Conservation (phyloP, 495 filamentous ascomycete species). For the Daldinia caldariorum region DNA sequence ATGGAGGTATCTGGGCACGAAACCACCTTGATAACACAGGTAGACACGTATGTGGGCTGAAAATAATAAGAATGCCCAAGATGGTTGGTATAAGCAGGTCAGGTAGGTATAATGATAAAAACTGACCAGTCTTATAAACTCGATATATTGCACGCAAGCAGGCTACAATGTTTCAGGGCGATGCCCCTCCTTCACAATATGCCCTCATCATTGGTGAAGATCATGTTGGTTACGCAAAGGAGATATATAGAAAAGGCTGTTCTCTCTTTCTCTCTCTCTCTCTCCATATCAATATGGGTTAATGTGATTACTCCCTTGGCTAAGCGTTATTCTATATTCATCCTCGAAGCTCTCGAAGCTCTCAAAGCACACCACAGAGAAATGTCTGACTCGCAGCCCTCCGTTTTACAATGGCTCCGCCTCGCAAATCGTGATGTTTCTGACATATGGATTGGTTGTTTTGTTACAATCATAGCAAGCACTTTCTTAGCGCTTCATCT, state of each 20-base stretch:
- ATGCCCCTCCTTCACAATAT: neutral
- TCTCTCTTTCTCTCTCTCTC: neutral
- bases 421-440: slow-evolving; percentile 3
- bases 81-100: neutral
- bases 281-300: neutral
- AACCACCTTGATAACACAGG: neutral
- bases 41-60: neutral
- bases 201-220: neutral
- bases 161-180: neutral
- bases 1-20: too few species aligned
- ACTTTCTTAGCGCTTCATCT: slow-evolving; percentile 13
- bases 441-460: neutral
- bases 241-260: neutral
- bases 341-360: neutral
- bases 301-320: neutral
- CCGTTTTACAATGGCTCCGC: slow-evolving; percentile 1
- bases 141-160: neutral
- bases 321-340: neutral
- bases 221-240: neutral
- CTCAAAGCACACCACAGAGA: neutral
- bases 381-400: neutral
- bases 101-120: neutral
- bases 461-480: neutral
- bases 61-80: neutral
- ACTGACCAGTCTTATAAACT: neutral